Evolutionary conservation across 805 yeast genomes (phyloP).

Genomic region (Suhomyces tanzawaensis): DNA sequence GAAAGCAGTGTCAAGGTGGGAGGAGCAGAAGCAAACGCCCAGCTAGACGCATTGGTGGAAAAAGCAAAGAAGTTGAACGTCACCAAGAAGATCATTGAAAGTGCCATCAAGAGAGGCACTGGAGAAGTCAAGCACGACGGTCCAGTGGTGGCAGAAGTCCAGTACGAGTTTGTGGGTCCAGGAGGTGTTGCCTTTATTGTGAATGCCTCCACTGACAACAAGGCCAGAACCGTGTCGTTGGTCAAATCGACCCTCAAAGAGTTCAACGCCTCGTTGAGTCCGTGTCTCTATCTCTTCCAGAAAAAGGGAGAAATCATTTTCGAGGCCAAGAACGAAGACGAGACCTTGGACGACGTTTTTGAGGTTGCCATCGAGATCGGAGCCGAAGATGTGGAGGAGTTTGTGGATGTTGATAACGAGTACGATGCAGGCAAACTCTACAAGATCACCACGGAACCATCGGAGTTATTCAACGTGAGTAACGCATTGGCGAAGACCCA

Average conservation of each 20-base stretch:
- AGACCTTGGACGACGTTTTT: conserved; percentile 61
- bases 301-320: conserved; percentile 71
- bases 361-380: conserved; percentile 77
- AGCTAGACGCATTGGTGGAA: conserved; percentile 75
- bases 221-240: conserved; percentile 72
- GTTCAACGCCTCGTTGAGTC: conserved; percentile 66
- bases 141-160: conserved; percentile 44
- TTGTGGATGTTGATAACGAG: conserved; percentile 41
- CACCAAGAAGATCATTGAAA: conserved; percentile 80
- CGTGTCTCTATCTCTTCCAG: conserved; percentile 75
- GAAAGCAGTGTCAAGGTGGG: conserved; percentile 72
- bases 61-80: conserved; percentile 74
- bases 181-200: conserved; percentile 85
- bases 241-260: conserved; percentile 75
- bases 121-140: conserved; percentile 57
- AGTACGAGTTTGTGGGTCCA: conserved; percentile 90
- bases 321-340: conserved; percentile 33
- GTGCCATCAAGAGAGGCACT: conserved; percentile 80
- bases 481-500: conserved; percentile 51
- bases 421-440: conserved; percentile 32
- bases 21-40: conserved; percentile 59
- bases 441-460: conserved; percentile 61
- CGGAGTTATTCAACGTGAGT: conserved; percentile 61
- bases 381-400: conserved; percentile 72
- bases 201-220: conserved; percentile 87